A percentile compares a stretch with the other conserved stretches of the same genome.
Evolutionary conservation across 768 basidiomycete genomes (phyloP).

Genomic region (Nidularia sp.): DNA sequence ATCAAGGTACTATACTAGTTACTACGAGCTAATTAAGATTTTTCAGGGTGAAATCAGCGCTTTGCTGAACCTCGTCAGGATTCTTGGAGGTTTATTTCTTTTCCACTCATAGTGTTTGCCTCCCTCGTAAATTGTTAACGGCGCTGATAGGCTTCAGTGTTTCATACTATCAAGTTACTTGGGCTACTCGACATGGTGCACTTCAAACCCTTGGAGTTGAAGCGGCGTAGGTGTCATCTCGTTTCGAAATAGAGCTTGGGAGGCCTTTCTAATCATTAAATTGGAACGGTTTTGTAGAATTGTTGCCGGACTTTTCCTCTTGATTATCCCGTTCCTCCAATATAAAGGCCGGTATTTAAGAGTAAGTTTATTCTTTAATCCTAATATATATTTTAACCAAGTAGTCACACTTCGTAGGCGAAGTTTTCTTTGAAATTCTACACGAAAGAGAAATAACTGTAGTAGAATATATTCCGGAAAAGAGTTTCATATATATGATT

Average conservation of each 20-base stretch:
- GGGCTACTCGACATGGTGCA: slow-evolving; percentile 49
- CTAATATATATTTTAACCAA: too few species aligned
- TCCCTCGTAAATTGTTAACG: not conserved
- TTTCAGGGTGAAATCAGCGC: slow-evolving; percentile 50
- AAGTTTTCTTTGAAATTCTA: too few species aligned
- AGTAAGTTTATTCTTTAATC: not conserved
- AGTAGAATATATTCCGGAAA: too few species aligned
- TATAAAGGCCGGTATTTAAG: slow-evolving; percentile 1
- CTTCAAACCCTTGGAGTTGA: slow-evolving; percentile 53
- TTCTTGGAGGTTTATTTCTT: slow-evolving; percentile 33
- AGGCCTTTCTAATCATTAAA: not conserved
- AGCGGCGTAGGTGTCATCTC: slow-evolving; percentile 35
- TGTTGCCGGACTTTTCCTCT: slow-evolving; percentile 4
- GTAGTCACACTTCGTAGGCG: too few species aligned
- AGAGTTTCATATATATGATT: too few species aligned
- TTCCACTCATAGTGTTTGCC: not conserved
- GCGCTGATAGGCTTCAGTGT: slow-evolving; percentile 37
- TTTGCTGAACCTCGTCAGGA: slow-evolving; percentile 48
- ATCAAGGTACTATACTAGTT: slow-evolving; percentile 5
- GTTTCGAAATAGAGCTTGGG: not conserved
- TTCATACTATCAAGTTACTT: slow-evolving; percentile 55
- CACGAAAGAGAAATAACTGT: too few species aligned
- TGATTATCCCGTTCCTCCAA: slow-evolving; percentile 2
- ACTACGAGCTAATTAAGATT: not conserved
- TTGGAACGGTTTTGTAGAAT: not conserved